Conservation (phyloP, 2,329 filamentous ascomycete genomes). For the Thielaviopsis euricoi region DNA sequence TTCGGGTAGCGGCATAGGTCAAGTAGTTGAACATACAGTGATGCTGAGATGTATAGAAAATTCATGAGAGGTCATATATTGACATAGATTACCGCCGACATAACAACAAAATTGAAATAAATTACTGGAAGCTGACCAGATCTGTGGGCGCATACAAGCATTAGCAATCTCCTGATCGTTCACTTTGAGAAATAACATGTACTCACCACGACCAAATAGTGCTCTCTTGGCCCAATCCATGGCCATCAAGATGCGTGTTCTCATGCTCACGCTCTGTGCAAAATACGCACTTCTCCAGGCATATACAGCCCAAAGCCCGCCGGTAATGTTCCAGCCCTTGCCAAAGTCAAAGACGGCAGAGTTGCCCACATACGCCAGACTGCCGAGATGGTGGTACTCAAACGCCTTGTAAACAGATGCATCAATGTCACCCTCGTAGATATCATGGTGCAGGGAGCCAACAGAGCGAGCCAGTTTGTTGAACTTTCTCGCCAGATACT, state of each 20-base stretch:
- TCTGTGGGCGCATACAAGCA: background rate
- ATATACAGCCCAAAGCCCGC: slow-evolving; percentile 85
- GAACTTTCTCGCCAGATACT: slow-evolving; percentile 85
- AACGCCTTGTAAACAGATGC: slow-evolving; percentile 88
- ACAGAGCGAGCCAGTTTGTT: slow-evolving; percentile 72
- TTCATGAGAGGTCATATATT: background rate
- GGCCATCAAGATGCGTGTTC: slow-evolving; percentile 73
- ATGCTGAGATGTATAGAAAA: background rate
- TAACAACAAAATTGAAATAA: background rate
- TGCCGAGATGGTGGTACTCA: slow-evolving; percentile 83
- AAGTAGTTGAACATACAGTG: background rate
- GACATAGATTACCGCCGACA: background rate
- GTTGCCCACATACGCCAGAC: slow-evolving; percentile 88
- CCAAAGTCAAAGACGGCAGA: slow-evolving; percentile 85
- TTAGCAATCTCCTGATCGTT: background rate
- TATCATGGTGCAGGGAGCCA: slow-evolving; percentile 63
- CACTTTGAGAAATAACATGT: background rate
- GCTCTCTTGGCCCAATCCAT: slow-evolving; percentile 99
- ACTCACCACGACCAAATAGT: slow-evolving; percentile 83
- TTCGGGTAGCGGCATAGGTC: background rate
- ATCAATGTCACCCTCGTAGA: slow-evolving; percentile 79
- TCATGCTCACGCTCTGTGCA: slow-evolving; percentile 85
- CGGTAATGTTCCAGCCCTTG: slow-evolving; percentile 58
- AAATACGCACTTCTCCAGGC: slow-evolving; percentile 95
- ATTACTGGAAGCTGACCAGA: background rate